A percentile compares a stretch with the other conserved stretches of the same genome.
Evolutionary conservation across 768 basidiomycete genomes (phyloP).

Genomic region (Cubamyces sp.): DNA sequence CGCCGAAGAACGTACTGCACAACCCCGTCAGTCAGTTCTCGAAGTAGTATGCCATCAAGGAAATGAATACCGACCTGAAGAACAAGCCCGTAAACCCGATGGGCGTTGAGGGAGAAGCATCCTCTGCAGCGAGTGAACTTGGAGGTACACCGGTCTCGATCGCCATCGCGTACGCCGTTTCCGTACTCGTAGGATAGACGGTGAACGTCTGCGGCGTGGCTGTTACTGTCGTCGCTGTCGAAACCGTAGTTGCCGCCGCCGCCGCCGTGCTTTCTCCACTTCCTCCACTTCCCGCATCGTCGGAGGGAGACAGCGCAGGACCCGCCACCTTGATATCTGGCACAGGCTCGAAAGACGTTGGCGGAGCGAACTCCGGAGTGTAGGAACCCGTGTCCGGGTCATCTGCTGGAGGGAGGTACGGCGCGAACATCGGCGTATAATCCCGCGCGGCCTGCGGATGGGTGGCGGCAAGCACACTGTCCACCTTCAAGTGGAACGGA

Average conservation of each 20-base stretch:
- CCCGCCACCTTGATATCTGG: neutral
- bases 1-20: slow-evolving; percentile 76
- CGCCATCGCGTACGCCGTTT: slow-evolving; percentile 17
- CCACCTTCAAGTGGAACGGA: slow-evolving; percentile 4
- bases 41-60: neutral
- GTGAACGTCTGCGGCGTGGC: slow-evolving; percentile 14
- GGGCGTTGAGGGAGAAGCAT: slow-evolving; percentile 15
- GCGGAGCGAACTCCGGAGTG: slow-evolving; percentile 11
- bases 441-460: neutral
- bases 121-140: neutral
- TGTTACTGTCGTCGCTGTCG: slow-evolving; percentile 1
- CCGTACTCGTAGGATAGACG: slow-evolving; percentile 8
- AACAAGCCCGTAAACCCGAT: slow-evolving; percentile 59
- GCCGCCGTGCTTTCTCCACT: neutral
- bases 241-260: neutral
- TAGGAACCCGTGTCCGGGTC: neutral
- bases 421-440: slow-evolving; percentile 10
- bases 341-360: neutral
- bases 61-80: slow-evolving; percentile 58
- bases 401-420: neutral
- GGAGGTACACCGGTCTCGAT: slow-evolving; percentile 15
- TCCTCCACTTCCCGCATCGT: no score
- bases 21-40: neutral
- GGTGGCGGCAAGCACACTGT: slow-evolving; percentile 5
- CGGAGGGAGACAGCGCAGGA: neutral